Base-by-base conservation (phyloP, 768 basidiomycete species). In the Mycena pura region DNA sequence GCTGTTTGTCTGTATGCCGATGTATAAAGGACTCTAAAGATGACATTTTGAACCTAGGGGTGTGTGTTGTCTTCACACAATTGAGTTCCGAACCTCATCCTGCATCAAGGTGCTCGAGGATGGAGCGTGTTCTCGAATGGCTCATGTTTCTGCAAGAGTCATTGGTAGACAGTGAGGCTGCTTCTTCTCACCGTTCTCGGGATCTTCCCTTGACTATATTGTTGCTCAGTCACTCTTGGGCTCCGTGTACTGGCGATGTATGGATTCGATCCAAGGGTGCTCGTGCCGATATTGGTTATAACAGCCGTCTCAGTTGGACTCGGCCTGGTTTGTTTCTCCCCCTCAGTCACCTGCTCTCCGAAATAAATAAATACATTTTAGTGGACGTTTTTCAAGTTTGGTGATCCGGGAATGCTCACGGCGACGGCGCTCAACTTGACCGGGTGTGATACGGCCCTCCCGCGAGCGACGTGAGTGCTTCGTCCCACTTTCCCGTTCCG, bases 401-500 rank as follows among this genome's bases (percentile, higher is more conserved):
- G 64, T 3, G n/a, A 55, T 2, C 64, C 64, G 25, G 24, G 45
- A 25, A 62, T 62, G 64, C 21, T 65, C 6, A 40, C 27, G 1
- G 51, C 56, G 27, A 56, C 64, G 3, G 64, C 56, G 2, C 15
- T 57, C 7, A 11, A 36, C 34, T 40, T 60, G 38, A 22, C 28
- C 9, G 64, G 64, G 10, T 65, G 60, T 19, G 50, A 65, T 28
- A 65, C 64, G 6, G 64, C 60, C 22, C 34, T 65, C 11, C 64
- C 64, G 11, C 21, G 31, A 25, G 24, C 32, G 9, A 62, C 56
- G 64, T 60, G 14, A 6, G 63, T 56, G 5, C 6, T 34, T 45
- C 45, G 10, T 22, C 24, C 44, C 9, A 36, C 34, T 17, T 36
- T 17, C 34, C 34, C 34, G 34, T 36, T 36, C 34, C 34, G 9